Evolutionary conservation across 805 yeast genomes (phyloP).

Genomic region (Lipomyces starkeyi): DNA sequence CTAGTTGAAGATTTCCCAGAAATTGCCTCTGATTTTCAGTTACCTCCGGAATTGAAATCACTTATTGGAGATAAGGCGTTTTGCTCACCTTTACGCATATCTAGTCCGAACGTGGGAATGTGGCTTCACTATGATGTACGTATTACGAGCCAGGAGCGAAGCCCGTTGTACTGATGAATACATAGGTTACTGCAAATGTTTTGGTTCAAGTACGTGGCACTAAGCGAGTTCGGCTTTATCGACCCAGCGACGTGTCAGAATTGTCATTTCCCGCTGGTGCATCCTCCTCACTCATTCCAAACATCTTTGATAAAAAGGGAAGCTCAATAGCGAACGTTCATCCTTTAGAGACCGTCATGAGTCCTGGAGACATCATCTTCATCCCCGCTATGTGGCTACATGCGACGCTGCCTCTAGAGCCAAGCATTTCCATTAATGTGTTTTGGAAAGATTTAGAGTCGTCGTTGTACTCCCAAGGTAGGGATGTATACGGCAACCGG

Average conservation of each 20-base stretch:
- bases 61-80: constrained; percentile 40
- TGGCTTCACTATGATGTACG: constrained; percentile 49
- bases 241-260: constrained; percentile 45
- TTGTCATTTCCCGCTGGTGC: constrained; percentile 46
- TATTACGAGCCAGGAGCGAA: background rate
- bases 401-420: constrained; percentile 45
- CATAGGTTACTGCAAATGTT: constrained; percentile 45
- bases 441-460: constrained; percentile 47
- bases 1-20: constrained; percentile 45
- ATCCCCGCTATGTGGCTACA: constrained; percentile 51
- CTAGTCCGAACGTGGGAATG: constrained; percentile 46
- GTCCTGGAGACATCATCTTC: constrained; percentile 49
- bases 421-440: constrained; percentile 47
- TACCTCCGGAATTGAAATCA: constrained; percentile 41
- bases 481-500: constrained; percentile 49
- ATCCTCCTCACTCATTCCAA: constrained; percentile 46
- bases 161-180: background rate
- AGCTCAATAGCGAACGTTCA: constrained; percentile 34
- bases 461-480: constrained; percentile 44
- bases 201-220: constrained; percentile 48
- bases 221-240: constrained; percentile 46
- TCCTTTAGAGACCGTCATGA: constrained; percentile 45
- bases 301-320: constrained; percentile 42
- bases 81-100: constrained; percentile 47
- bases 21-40: constrained; percentile 43